Conservation (phyloP, 495 filamentous ascomycete species). For the Talaromyces proteolyticus region DNA sequence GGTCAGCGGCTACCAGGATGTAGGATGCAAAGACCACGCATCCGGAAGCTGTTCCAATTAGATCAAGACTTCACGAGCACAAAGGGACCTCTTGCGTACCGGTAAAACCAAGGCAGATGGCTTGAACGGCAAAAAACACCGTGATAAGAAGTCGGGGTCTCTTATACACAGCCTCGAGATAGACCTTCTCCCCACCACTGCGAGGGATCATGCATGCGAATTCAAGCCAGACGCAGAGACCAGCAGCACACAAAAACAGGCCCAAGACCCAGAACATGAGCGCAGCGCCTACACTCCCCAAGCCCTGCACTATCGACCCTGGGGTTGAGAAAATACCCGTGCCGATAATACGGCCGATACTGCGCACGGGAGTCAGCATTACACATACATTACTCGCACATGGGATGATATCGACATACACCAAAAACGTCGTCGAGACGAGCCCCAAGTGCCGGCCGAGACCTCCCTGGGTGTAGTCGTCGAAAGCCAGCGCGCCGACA, state of each 20-base stretch:
- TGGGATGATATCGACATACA: slow-evolving; percentile 16
- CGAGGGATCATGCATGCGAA: slow-evolving; percentile 64
- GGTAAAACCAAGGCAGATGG: slow-evolving; percentile 62
- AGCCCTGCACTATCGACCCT: slow-evolving; percentile 52
- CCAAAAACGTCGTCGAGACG: slow-evolving; percentile 35
- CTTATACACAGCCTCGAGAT: slow-evolving; percentile 66
- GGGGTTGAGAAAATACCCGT: slow-evolving; percentile 69
- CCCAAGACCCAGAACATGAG: slow-evolving; percentile 58
- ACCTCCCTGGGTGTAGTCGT: slow-evolving; percentile 21
- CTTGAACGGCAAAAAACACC: slow-evolving; percentile 55
- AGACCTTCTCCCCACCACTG: slow-evolving; percentile 64
- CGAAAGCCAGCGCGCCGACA: slow-evolving; percentile 15
- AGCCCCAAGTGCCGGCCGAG: slow-evolving; percentile 32
- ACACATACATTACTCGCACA: not conserved
- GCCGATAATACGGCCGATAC: slow-evolving; percentile 59
- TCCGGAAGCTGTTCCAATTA: slow-evolving; percentile 13
- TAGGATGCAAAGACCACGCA: slow-evolving; percentile 31
- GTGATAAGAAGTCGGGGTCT: slow-evolving; percentile 58
- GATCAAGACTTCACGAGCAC: not conserved
- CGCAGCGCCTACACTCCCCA: slow-evolving; percentile 59
- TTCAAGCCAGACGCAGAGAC: slow-evolving; percentile 56
- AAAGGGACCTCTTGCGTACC: slow-evolving; percentile 12
- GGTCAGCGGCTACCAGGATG: slow-evolving; percentile 27
- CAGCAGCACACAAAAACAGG: slow-evolving; percentile 49
- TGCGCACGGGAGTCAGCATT: slow-evolving; percentile 16